phyloP scores from a whole-genome alignment of 371 early-diverging fungal genomes.

The Mortierella polycephala region DNA sequence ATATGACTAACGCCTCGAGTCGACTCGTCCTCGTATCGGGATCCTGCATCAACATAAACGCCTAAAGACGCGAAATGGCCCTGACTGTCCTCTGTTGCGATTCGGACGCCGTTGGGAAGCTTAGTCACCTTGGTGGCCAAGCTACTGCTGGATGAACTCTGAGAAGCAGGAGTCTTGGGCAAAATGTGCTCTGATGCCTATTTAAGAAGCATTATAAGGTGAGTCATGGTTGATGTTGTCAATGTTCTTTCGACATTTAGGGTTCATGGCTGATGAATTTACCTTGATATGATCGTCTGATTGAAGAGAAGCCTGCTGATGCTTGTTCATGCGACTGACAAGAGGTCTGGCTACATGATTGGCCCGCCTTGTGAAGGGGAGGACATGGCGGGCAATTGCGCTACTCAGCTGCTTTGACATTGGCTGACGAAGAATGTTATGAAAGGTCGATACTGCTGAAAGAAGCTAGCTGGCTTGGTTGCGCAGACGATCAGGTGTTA shows the following conservation, averaged over 20 bases:
- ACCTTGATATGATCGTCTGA: constrained; percentile 44
- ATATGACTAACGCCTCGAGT: constrained; percentile 85
- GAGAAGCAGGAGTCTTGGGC: constrained; percentile 15
- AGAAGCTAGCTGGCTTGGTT: too few species aligned
- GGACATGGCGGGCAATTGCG: constrained; percentile 48
- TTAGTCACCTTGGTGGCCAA: constrained; percentile 69
- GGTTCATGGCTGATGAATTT: not conserved
- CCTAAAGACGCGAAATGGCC: constrained; percentile 93
- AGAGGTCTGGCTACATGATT: constrained; percentile 32
- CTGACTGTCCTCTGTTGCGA: constrained; percentile 82
- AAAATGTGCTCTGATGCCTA: constrained; percentile 21
- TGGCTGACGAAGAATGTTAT: not conserved
- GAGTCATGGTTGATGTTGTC: not conserved
- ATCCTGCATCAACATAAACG: constrained; percentile 91
- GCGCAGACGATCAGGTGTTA: not conserved
- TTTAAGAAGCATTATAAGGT: not conserved
- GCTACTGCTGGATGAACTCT: constrained; percentile 6
- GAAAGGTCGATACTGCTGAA: not conserved
- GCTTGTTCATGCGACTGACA: constrained; percentile 54
- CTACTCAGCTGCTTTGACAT: constrained; percentile 51
- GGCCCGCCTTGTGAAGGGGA: constrained; percentile 46
- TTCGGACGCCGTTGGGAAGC: constrained; percentile 88
- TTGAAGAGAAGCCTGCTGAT: constrained; percentile 47
- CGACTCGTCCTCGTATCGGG: constrained; percentile 81
- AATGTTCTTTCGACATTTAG: not conserved